These are phyloP conservation scores for Fusarium armeniacum DNA, from an alignment of 2,329 filamentous ascomycete species.

Conservation along the genomic window DNA sequence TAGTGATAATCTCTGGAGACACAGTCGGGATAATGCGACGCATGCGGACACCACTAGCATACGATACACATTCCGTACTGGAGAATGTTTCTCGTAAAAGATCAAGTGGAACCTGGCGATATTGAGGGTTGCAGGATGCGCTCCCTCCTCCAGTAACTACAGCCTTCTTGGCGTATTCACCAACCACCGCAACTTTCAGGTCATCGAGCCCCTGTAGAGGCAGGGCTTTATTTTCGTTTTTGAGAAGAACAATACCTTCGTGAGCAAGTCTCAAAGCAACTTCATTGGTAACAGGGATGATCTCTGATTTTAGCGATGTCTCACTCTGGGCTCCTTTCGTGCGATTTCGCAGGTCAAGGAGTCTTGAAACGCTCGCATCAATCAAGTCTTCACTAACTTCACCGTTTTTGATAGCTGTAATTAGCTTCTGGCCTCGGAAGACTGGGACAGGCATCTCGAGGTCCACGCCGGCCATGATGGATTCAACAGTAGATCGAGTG, in stretches of 20 bases:
- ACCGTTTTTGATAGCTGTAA: not conserved
- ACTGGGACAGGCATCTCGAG: constrained; percentile 39
- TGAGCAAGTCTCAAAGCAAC: constrained; percentile 25
- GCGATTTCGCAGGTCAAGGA: constrained; percentile 24
- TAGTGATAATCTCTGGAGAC: not conserved
- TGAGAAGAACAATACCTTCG: constrained; percentile 31
- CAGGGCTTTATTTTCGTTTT: constrained; percentile 22
- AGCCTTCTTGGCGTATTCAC: not conserved
- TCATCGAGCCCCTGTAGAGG: not conserved
- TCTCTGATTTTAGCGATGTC: not conserved
- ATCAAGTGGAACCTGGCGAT: constrained; percentile 6
- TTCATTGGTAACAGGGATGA: constrained; percentile 6
- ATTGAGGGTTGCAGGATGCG: constrained; percentile 33
- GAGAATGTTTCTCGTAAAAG: not conserved
- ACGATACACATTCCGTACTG: not conserved
- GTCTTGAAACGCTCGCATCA: not conserved
- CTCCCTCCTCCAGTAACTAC: constrained; percentile 32
- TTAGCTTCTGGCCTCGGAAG: constrained; percentile 20
- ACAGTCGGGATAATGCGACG: not conserved
- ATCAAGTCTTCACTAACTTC: constrained; percentile 11
- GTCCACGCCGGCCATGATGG: constrained; percentile 29
- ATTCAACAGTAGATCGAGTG: constrained; percentile 16
- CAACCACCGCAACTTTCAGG: not conserved
- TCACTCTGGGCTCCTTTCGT: not conserved
- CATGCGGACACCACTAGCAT: not conserved